A percentile compares a stretch with the other conserved stretches of the same genome.
These are phyloP conservation scores for Nephelium lappaceum DNA, from an alignment of 345 rosid species.

Conservation along the genomic window DNA sequence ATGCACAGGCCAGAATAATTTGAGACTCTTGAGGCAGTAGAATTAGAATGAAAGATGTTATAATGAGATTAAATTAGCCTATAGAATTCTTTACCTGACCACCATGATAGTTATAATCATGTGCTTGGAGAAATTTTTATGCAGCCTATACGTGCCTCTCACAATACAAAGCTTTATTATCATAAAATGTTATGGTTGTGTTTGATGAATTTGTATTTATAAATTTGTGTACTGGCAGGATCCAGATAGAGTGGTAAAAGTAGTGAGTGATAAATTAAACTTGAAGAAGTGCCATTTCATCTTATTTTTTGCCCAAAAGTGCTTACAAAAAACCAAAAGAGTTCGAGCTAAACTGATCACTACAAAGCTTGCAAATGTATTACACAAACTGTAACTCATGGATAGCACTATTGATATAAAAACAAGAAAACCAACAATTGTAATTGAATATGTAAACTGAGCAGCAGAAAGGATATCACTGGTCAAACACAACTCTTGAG, in stretches of 20 bases:
- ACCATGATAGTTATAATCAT: background rate
- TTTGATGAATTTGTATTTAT: no score
- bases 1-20: background rate
- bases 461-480: background rate
- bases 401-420: background rate
- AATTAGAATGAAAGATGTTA: background rate
- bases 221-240: no score
- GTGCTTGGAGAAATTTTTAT: no score
- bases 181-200: background rate
- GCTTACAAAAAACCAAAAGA: no score
- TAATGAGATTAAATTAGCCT: background rate
- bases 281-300: no score
- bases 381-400: background rate
- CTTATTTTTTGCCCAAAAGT: no score
- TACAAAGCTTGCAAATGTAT: background rate
- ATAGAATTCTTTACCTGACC: background rate
- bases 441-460: background rate
- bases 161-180: background rate
- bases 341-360: background rate
- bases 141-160: no score
- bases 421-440: background rate
- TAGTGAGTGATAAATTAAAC: no score
- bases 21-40: background rate
- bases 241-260: no score
- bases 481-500: constrained; percentile 55